These are phyloP conservation scores for Pneumocystis wakefieldiae DNA, from an alignment of 1,139 yeast genomes.

Conservation along the genomic window DNA sequence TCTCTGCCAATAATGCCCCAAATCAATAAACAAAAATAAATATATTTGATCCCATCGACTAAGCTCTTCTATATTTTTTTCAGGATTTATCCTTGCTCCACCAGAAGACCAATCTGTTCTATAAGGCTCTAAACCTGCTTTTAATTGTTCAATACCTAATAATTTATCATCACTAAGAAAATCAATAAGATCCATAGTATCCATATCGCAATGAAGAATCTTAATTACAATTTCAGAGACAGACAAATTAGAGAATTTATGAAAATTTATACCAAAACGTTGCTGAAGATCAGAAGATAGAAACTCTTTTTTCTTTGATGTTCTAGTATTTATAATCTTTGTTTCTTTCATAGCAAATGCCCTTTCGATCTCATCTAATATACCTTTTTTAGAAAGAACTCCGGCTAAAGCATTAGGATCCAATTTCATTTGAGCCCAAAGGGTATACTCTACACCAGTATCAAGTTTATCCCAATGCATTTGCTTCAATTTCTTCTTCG, in stretches of 20 bases:
- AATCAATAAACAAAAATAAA: slow-evolving; percentile 60
- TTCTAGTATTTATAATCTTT: slow-evolving; percentile 26
- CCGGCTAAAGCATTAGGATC: slow-evolving; percentile 32
- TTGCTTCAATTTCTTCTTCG: slow-evolving; percentile 62
- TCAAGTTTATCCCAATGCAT: slow-evolving; percentile 84
- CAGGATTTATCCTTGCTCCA: slow-evolving; percentile 30
- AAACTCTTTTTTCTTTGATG: slow-evolving; percentile 39
- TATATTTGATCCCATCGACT: slow-evolving; percentile 73
- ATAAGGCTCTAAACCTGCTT: slow-evolving; percentile 48
- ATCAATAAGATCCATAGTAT: slow-evolving; percentile 58
- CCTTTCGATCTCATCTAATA: slow-evolving; percentile 60
- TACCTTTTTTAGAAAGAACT: slow-evolving; percentile 50
- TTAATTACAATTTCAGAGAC: slow-evolving; percentile 51
- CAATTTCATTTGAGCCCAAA: slow-evolving; percentile 55
- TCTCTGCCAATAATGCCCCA: slow-evolving; percentile 72
- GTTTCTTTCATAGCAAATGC: slow-evolving; percentile 56
- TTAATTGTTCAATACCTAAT: slow-evolving; percentile 7
- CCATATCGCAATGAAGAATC: slow-evolving; percentile 57
- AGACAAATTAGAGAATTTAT: slow-evolving; percentile 49
- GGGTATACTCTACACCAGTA: slow-evolving; percentile 47
- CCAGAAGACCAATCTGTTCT: slow-evolving; percentile 35
- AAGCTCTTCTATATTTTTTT: slow-evolving; percentile 44
- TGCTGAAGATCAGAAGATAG: slow-evolving; percentile 71
- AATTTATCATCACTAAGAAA: slow-evolving; percentile 50
- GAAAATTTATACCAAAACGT: slow-evolving; percentile 85